Evolutionary conservation across 768 basidiomycete genomes (phyloP).

Genomic region (Leccinum obscurum): DNA sequence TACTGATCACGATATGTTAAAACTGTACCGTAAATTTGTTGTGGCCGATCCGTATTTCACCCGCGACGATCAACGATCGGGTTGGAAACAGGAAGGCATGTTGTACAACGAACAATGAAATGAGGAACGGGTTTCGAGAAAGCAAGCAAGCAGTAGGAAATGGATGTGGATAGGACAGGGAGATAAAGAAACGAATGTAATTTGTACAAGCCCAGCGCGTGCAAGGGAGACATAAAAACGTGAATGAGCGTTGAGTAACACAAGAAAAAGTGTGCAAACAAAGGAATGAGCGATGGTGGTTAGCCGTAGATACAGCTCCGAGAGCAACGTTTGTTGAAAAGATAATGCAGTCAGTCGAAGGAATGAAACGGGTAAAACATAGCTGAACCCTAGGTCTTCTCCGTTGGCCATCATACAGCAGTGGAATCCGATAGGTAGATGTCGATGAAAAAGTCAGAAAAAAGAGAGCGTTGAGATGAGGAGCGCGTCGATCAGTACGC

Average conservation of each 20-base stretch:
- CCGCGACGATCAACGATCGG: conserved; percentile 17
- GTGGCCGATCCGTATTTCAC: conserved; percentile 4
- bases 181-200: background rate
- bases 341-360: background rate
- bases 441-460: conserved; percentile 1
- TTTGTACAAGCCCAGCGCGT: conserved; percentile 11
- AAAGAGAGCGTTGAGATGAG: conserved; percentile 3
- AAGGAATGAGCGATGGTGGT: conserved; percentile 5
- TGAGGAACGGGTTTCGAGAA: background rate
- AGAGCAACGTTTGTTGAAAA: background rate
- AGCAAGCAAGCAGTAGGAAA: background rate
- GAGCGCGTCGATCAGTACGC: background rate
- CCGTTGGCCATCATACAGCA: conserved; percentile 1
- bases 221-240: background rate
- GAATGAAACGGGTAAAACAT: background rate
- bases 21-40: conserved; percentile 23
- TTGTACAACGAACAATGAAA: conserved; percentile 21
- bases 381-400: background rate
- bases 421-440: background rate
- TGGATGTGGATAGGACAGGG: background rate
- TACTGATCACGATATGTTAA: conserved; percentile 10
- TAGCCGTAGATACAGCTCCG: background rate
- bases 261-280: background rate
- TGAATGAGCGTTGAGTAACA: conserved; percentile 8
- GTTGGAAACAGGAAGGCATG: background rate